Conservation (phyloP, 2,329 filamentous ascomycete species). For the Dryadomyces sulphureus region DNA sequence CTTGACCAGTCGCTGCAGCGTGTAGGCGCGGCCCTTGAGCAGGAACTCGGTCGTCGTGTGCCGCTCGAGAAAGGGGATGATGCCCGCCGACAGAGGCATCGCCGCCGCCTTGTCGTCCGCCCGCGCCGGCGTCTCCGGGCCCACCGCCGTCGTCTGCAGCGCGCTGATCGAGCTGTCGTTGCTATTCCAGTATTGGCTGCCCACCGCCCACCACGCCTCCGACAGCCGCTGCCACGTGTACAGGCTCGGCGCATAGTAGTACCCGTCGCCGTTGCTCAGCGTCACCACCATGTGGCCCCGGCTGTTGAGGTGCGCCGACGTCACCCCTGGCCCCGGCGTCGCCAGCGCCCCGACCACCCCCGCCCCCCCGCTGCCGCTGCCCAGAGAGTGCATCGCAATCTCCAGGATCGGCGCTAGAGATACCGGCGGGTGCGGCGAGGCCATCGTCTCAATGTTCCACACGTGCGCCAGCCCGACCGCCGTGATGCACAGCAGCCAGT, state of each 20-base stretch:
- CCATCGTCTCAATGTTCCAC: constrained; percentile 78
- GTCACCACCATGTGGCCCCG: constrained; percentile 78
- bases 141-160: constrained; percentile 55
- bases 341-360: constrained; percentile 19
- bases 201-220: constrained; percentile 95
- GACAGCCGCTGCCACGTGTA: constrained; percentile 91
- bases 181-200: constrained; percentile 97
- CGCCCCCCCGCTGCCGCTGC: too few relatives aligned
- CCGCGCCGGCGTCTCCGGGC: constrained; percentile 31
- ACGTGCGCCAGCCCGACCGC: constrained; percentile 81
- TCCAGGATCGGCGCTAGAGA: constrained; percentile 83
- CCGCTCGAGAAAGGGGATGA: constrained; percentile 83
- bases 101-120: constrained; percentile 36
- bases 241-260: constrained; percentile 73
- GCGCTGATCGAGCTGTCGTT: constrained; percentile 81
- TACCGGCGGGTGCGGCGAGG: constrained; percentile 75
- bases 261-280: constrained; percentile 87
- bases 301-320: constrained; percentile 82
- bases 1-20: constrained; percentile 83
- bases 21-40: constrained; percentile 81
- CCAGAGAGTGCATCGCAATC: constrained; percentile 61
- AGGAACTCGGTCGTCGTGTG: constrained; percentile 90
- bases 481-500: constrained; percentile 82
- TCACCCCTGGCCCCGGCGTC: constrained; percentile 68
- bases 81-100: constrained; percentile 68